Evolutionary conservation across 768 basidiomycete species (phyloP).

Genomic region (Roridomyces roridus): DNA sequence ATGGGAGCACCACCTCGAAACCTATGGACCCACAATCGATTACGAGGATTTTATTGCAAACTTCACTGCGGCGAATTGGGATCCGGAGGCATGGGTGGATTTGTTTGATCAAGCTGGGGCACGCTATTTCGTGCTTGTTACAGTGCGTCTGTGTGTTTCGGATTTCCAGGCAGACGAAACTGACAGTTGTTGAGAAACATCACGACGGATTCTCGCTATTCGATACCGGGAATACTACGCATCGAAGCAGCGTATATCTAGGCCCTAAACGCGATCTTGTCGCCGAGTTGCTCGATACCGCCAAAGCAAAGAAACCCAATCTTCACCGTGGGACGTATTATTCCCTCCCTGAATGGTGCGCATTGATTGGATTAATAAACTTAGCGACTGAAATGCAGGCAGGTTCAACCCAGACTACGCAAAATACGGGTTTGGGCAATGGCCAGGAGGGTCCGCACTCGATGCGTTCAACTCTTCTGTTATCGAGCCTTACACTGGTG

Average conservation of each 20-base stretch:
- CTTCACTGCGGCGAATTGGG: slow-evolving; percentile 59
- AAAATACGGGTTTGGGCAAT: slow-evolving; percentile 52
- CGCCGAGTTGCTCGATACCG: slow-evolving; percentile 53
- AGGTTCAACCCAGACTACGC: slow-evolving; percentile 61
- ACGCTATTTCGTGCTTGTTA: slow-evolving; percentile 65
- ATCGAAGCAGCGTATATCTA: slow-evolving; percentile 54
- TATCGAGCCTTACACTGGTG: slow-evolving; percentile 63
- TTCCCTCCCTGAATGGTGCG: slow-evolving; percentile 65
- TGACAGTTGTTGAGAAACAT: slow-evolving; percentile 49
- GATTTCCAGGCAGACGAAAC: neutral
- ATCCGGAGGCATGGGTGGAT: slow-evolving; percentile 60
- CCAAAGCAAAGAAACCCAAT: slow-evolving; percentile 54
- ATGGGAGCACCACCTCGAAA: slow-evolving; percentile 55
- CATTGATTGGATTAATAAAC: too few species aligned
- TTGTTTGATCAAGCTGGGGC: slow-evolving; percentile 62
- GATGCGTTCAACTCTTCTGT: slow-evolving; percentile 55
- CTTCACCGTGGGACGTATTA: slow-evolving; percentile 65
- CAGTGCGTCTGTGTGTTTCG: slow-evolving; percentile 43
- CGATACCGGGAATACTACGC: slow-evolving; percentile 55
- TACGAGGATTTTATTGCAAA: slow-evolving; percentile 66
- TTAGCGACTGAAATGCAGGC: too few species aligned
- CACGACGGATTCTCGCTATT: slow-evolving; percentile 67
- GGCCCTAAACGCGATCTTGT: slow-evolving; percentile 59
- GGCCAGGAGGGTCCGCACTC: slow-evolving; percentile 61
- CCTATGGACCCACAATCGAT: slow-evolving; percentile 51